Evolutionary conservation across 73 alveolate species (phyloP), one percentile per base, ranked within the genome.

Genomic region (Breviolum minutum): DNA sequence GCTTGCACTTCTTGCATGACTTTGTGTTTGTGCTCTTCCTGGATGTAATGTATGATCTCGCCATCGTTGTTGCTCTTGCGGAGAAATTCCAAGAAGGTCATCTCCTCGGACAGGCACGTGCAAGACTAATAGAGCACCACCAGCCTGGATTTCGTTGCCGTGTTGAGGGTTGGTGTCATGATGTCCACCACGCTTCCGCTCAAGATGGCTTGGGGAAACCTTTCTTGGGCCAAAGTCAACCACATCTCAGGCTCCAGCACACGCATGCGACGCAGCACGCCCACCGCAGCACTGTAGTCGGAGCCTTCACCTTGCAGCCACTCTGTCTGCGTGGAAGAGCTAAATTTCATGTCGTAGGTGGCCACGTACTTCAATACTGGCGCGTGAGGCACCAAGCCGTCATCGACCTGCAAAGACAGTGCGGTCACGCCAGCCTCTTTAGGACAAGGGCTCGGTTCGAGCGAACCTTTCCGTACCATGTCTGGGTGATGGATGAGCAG

Each of bases 251-350:
- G 95, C 82, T 86, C 95, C 20, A 86, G n/a, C n/a, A n/a, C n/a
- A n/a, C n/a, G n/a, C n/a, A n/a, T n/a, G n/a, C n/a, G n/a, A n/a
- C n/a, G n/a, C n/a, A n/a, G n/a, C n/a, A n/a, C n/a, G n/a, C n/a
- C n/a, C n/a, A n/a, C n/a, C n/a, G n/a, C n/a, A n/a, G 80, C 63
- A 63, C 95, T 86, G 95, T 86, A 86, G 80, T 86, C 95, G 24
- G 95, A 86, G 30, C 64, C 95, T 2, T 12, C 81, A 11, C 27
- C 95, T 60, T 63, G 61, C 6, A 86, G 95, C 95, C 95, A 86
- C 26, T 86, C 95, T 19, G 17, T 16, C 63, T 61, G 64, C 63
- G 63, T 63, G 81, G 81, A 62, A 6, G n/a, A n/a, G n/a, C n/a
- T n/a, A n/a, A n/a, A n/a, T n/a, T n/a, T n/a, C n/a, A n/a, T n/a